Conservation (phyloP, 148 eudicot species). For the Selenicereus undatus region DNA sequence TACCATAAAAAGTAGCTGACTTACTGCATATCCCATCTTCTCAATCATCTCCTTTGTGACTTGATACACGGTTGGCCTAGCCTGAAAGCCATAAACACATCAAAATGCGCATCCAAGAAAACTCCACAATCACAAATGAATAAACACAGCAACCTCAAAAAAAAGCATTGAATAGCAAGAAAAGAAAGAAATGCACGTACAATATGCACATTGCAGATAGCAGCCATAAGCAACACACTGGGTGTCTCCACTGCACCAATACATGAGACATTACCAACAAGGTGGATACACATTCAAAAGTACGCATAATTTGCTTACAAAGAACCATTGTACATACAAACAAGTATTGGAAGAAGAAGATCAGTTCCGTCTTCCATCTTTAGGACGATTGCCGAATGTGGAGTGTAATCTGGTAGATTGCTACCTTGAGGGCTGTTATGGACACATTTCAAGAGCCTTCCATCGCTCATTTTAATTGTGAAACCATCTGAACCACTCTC, state of each 20-base stretch:
- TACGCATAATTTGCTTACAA: constrained; percentile 2
- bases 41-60: constrained; percentile 90
- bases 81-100: constrained; percentile 39
- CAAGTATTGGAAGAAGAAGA: constrained; percentile 89
- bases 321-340: constrained; percentile 55
- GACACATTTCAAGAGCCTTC: constrained; percentile 67
- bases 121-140: neutral
- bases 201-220: constrained; percentile 76
- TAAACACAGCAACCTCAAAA: neutral
- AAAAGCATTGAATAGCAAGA: constrained; percentile 11
- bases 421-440: constrained; percentile 85
- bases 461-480: constrained; percentile 86
- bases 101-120: neutral
- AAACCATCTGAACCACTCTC: constrained; percentile 85
- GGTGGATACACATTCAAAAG: neutral
- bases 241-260: constrained; percentile 87
- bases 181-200: constrained; percentile 38
- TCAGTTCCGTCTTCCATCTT: constrained; percentile 99
- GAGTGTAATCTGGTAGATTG: constrained; percentile 83
- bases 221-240: constrained; percentile 88
- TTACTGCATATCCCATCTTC: constrained; percentile 88
- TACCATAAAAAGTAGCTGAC: constrained; percentile 9
- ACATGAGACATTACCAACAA: constrained; percentile 11
- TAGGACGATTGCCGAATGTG: constrained; percentile 94
- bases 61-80: constrained; percentile 91